phyloP scores from a whole-genome alignment of 73 alveolate species.

The Paramecium caudatum region DNA sequence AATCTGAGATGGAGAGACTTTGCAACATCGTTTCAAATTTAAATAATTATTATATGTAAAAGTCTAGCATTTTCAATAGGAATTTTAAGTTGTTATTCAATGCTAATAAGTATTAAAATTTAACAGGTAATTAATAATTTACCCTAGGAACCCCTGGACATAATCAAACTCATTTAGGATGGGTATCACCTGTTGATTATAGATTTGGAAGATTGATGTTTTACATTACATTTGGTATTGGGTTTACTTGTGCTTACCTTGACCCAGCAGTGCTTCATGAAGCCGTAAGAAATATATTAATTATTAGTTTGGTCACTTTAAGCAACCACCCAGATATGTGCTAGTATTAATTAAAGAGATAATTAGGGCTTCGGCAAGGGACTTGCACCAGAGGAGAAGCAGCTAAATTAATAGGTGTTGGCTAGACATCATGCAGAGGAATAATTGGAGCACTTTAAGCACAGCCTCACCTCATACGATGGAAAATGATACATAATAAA shows the following conservation, averaged over 20 bases:
- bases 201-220: slow-evolving; percentile 59
- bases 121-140: slow-evolving; percentile 11
- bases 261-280: slow-evolving; percentile 56
- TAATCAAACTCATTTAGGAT: slow-evolving; percentile 23
- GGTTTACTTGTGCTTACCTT: not conserved
- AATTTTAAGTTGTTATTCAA: slow-evolving; percentile 21
- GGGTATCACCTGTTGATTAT: slow-evolving; percentile 58
- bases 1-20: slow-evolving; percentile 39
- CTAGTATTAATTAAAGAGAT: not conserved
- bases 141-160: not conserved
- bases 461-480: not conserved
- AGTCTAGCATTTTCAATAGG: slow-evolving; percentile 50
- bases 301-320: slow-evolving; percentile 55
- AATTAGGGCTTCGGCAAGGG: slow-evolving; percentile 58
- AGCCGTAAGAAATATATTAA: slow-evolving; percentile 9
- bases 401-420: slow-evolving; percentile 19
- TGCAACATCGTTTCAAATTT: slow-evolving; percentile 59
- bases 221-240: not conserved
- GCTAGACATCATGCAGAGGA: slow-evolving; percentile 61
- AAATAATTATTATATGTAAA: slow-evolving; percentile 19
- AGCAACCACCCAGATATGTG: slow-evolving; percentile 53
- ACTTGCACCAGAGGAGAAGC: not conserved
- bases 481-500: slow-evolving; percentile 35
- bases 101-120: slow-evolving; percentile 11
- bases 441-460: slow-evolving; percentile 54